A percentile compares a stretch with the other conserved stretches of the same genome.
phyloP scores from a whole-genome alignment of 2,329 filamentous ascomycete genomes.

The Paecilomyces sp. region DNA sequence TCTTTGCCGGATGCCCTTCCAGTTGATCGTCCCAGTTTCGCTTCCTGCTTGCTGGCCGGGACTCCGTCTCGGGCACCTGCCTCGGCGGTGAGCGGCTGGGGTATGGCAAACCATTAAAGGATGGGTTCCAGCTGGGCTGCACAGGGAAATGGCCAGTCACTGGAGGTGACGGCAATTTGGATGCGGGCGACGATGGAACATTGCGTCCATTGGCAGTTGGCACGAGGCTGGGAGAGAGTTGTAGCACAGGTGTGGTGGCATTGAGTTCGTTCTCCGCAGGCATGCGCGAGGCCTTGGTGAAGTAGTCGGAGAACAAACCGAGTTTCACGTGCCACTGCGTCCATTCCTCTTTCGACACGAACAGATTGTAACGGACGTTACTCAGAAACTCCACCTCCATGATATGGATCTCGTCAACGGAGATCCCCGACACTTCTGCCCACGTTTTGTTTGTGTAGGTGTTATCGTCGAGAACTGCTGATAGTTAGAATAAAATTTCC shows the following conservation, averaged over 20 bases:
- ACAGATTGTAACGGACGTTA: conserved; percentile 92
- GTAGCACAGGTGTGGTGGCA: conserved; percentile 19
- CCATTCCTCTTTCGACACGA: conserved; percentile 83
- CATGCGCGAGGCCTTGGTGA: conserved; percentile 58
- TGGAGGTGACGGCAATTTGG: conserved; percentile 37
- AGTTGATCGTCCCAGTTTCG: conserved; percentile 50
- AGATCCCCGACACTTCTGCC: conserved; percentile 94
- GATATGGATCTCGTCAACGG: conserved; percentile 90
- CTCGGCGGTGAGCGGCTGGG: conserved; percentile 13
- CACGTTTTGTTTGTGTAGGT: conserved; percentile 99
- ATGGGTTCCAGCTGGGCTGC: conserved; percentile 21
- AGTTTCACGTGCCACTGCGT: conserved; percentile 77
- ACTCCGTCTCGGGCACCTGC: conserved; percentile 13
- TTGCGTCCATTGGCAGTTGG: conserved; percentile 22
- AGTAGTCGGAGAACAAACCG: conserved; percentile 74
- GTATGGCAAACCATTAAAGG: conserved; percentile 17
- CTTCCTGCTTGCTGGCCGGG: conserved; percentile 39
- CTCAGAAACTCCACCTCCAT: conserved; percentile 99
- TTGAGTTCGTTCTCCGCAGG: conserved; percentile 31
- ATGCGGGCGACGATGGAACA: conserved; percentile 18
- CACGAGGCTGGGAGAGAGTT: conserved; percentile 28
- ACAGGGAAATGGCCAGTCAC: conserved; percentile 20
- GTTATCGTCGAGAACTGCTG: conserved; percentile 82
- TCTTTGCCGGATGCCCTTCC: conserved; percentile 53
- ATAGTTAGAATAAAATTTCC: not conserved